phyloP scores from a whole-genome alignment of 2,329 filamentous ascomycete species.

The Teratosphaeria viscida region DNA sequence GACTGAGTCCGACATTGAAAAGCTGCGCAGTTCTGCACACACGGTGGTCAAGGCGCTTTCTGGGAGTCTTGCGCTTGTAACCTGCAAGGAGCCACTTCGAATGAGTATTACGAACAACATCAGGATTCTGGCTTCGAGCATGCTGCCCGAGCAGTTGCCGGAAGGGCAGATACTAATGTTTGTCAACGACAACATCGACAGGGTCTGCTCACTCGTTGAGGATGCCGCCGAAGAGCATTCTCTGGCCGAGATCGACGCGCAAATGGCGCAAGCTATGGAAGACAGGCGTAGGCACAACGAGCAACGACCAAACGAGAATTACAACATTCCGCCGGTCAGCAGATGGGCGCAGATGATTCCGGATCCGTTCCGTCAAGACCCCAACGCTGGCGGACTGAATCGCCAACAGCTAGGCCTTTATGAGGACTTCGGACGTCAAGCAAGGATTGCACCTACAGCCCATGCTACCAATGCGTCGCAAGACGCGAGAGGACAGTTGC shows the following conservation, averaged over 20 bases:
- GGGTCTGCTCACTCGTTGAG: conserved; percentile 87
- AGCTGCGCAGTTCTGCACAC: conserved; percentile 73
- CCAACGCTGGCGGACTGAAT: conserved; percentile 50
- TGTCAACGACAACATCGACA: conserved; percentile 92
- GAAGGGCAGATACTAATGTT: conserved; percentile 97
- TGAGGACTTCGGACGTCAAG: conserved; percentile 85
- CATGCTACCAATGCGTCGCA: conserved; percentile 47
- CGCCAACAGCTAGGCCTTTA: conserved; percentile 91
- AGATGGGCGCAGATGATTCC: conserved; percentile 92
- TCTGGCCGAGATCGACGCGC: conserved; percentile 86
- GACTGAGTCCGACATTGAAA: conserved; percentile 81
- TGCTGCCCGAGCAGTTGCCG: conserved; percentile 61
- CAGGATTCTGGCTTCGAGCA: conserved; percentile 60
- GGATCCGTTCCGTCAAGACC: conserved; percentile 79
- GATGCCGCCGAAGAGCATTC: conserved; percentile 91
- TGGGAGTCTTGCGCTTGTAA: conserved; percentile 89
- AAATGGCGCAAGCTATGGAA: conserved; percentile 73
- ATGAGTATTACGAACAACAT: conserved; percentile 98
- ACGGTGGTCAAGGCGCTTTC: conserved; percentile 93
- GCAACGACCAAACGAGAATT: conserved; percentile 70
- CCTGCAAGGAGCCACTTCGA: conserved; percentile 89
- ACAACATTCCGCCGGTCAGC: conserved; percentile 64
- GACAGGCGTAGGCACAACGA: conserved; percentile 64
- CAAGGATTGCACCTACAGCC: conserved; percentile 44
- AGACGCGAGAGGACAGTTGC: conserved; percentile 50